These are phyloP conservation scores for Eimeria acervulina DNA, from an alignment of 169 alveolate genomes.

Conservation along the genomic window DNA sequence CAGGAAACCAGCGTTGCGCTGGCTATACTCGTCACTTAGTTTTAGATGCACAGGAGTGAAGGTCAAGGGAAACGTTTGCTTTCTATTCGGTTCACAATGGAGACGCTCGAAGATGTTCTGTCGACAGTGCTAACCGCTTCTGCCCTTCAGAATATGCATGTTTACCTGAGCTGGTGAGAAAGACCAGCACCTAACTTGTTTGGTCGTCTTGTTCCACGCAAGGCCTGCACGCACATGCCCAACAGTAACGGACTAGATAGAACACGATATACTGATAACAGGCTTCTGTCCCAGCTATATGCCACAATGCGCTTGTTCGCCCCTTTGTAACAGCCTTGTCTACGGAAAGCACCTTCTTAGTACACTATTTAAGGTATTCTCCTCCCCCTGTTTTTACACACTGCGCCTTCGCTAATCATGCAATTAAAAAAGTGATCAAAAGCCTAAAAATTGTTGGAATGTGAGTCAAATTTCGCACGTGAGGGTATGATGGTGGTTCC, in stretches of 20 bases:
- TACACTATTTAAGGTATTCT: no score
- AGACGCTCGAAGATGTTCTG: neutral
- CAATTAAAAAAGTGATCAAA: neutral
- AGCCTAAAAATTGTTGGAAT: neutral
- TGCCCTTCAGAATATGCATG: neutral
- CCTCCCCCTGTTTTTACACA: neutral
- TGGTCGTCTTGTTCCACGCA: conserved; percentile 90
- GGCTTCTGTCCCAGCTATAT: neutral
- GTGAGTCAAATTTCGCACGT: neutral
- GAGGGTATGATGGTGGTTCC: neutral
- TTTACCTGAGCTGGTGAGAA: conserved; percentile 88
- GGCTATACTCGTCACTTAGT: neutral
- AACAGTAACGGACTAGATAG: neutral
- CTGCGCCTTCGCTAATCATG: neutral
- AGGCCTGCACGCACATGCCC: conserved; percentile 83
- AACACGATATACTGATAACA: neutral
- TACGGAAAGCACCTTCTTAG: neutral
- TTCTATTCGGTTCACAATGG: neutral
- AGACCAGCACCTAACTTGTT: conserved; percentile 90
- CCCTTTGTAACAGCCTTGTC: neutral
- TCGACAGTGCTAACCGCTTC: neutral
- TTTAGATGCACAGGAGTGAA: neutral
- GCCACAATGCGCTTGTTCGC: neutral
- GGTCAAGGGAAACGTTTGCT: neutral
- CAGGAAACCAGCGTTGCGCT: neutral